Conservation (phyloP, 768 basidiomycete genomes). For the Suillus luteus region DNA sequence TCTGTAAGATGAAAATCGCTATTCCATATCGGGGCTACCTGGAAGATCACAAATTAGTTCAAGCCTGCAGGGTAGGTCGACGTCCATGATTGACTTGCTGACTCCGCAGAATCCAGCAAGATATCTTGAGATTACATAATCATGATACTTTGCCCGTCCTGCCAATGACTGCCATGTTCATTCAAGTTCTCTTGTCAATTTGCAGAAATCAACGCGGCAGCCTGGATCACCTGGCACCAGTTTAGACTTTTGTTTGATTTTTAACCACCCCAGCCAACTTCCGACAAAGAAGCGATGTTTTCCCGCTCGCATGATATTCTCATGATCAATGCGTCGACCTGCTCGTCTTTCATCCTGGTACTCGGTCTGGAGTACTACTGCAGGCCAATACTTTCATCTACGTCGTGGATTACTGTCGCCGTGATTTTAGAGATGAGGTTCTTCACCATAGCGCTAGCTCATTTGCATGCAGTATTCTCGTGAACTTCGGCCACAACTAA, state of each 20-base stretch:
- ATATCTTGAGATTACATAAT: not conserved
- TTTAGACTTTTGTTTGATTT: not conserved
- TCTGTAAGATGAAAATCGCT: not conserved
- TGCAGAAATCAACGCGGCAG: not conserved
- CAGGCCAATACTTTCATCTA: not conserved
- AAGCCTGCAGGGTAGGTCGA: conserved; percentile 23
- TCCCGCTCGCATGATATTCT: conserved; percentile 4
- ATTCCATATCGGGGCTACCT: conserved; percentile 19
- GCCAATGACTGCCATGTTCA: too few relatives aligned
- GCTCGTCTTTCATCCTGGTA: not conserved
- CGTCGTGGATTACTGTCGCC: not conserved
- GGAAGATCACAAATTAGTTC: conserved; percentile 25
- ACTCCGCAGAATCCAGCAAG: not conserved
- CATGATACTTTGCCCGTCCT: not conserved
- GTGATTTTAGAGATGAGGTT: not conserved
- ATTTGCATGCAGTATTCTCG: not conserved
- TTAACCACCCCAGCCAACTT: not conserved
- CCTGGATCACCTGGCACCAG: not conserved
- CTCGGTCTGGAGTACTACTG: not conserved
- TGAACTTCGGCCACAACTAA: conserved; percentile 1
- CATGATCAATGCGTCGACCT: not conserved
- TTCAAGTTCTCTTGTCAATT: not conserved
- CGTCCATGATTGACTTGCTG: conserved; percentile 14
- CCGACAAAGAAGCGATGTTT: conserved; percentile 4
- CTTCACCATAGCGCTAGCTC: not conserved